These are phyloP conservation scores for Trichophyton simii DNA, from an alignment of 2,329 filamentous ascomycete species.

Conservation along the genomic window DNA sequence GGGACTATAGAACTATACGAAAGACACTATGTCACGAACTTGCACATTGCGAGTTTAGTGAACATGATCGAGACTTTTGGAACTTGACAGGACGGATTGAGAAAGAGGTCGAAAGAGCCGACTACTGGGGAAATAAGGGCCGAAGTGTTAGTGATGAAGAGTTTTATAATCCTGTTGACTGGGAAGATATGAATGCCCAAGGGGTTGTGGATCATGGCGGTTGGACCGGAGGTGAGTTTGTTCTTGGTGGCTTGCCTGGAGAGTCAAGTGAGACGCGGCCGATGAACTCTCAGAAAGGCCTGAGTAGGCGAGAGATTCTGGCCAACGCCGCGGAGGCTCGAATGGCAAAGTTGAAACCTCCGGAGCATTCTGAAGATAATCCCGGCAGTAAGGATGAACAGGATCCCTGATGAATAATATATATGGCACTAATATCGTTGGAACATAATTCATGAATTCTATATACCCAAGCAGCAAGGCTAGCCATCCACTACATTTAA, in stretches of 20 bases:
- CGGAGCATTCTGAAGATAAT: neutral
- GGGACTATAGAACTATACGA: constrained; percentile 83
- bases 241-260: constrained; percentile 47
- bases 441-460: neutral
- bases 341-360: constrained; percentile 31
- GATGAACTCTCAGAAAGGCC: constrained; percentile 15
- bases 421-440: neutral
- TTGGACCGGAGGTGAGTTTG: constrained; percentile 68
- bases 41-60: constrained; percentile 75
- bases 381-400: neutral
- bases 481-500: neutral
- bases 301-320: constrained; percentile 61
- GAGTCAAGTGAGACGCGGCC: constrained; percentile 16
- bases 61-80: constrained; percentile 85
- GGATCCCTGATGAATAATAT: neutral
- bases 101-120: constrained; percentile 64
- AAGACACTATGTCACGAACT: constrained; percentile 92
- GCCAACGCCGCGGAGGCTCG: constrained; percentile 62
- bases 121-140: constrained; percentile 72
- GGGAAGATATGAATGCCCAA: constrained; percentile 39
- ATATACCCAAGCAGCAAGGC: neutral
- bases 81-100: constrained; percentile 77
- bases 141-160: constrained; percentile 46
- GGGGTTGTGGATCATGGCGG: constrained; percentile 52
- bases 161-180: constrained; percentile 48